Percentiles rank a stretch among this genome's conserved stretches.
Conservation (phyloP, 495 filamentous ascomycete species). For the Penicilliopsis zonata region DNA sequence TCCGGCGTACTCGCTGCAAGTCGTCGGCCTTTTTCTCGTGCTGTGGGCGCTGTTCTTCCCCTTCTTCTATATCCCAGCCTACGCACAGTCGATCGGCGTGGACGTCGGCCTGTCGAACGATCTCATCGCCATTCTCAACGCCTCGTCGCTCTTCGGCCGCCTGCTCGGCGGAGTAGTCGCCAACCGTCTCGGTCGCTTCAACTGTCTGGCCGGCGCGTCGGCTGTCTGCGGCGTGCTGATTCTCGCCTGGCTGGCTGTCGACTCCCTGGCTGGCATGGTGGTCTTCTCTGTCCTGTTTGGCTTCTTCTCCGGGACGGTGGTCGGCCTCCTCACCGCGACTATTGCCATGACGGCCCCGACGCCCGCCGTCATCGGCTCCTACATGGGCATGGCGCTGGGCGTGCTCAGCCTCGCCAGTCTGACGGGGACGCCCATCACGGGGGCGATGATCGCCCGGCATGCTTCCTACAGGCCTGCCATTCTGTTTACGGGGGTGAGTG, state of each 20-base stretch:
- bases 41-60: slow-evolving; percentile 10
- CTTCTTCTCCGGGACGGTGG: slow-evolving; percentile 42
- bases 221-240: slow-evolving; percentile 8
- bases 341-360: slow-evolving; percentile 10
- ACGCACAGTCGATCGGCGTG: slow-evolving; percentile 6
- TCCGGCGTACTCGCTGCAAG: slow-evolving; percentile 6
- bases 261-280: slow-evolving; percentile 32
- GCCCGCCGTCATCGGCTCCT: slow-evolving; percentile 38
- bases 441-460: slow-evolving; percentile 11
- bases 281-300: slow-evolving; percentile 44
- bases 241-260: slow-evolving; percentile 35
- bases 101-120: slow-evolving; percentile 8
- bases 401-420: slow-evolving; percentile 10
- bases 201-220: slow-evolving; percentile 7
- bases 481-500: slow-evolving; percentile 9
- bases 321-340: slow-evolving; percentile 25
- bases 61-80: slow-evolving; percentile 14
- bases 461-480: slow-evolving; percentile 9
- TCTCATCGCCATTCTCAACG: slow-evolving; percentile 15
- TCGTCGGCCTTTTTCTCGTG: slow-evolving; percentile 8
- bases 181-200: slow-evolving; percentile 14
- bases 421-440: slow-evolving; percentile 17
- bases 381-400: slow-evolving; percentile 17
- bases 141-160: slow-evolving; percentile 14
- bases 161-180: slow-evolving; percentile 12